Evolutionary conservation across 1,284 basidiomycete genomes (phyloP), one percentile per base, ranked within the genome.

Genomic region (Cutaneotrichosporon spelunceum): DNA sequence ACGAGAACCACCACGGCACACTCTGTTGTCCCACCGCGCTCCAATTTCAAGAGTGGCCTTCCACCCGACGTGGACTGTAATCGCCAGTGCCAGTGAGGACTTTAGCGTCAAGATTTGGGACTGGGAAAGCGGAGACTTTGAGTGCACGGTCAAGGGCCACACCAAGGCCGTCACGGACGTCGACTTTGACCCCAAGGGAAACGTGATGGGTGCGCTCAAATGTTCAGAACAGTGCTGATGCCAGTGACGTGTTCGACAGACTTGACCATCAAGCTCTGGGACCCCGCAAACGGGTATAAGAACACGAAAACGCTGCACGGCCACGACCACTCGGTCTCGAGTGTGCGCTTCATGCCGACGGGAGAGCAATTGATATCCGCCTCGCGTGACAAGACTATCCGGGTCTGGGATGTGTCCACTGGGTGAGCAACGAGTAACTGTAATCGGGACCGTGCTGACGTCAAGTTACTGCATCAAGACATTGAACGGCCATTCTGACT

Each of bases 91-190:
- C 6, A 90, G 88, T 68, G 92, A 93, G 72, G 92, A 95, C 73
- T 83, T 89, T 39, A 91, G 87, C 2, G 84, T 94, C 70, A 94
- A 94, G 80, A 86, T 95, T 56, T 94, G 92, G 91, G 92, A 95
- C 74, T 95, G 92, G 91, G 92, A 95, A 75, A 89, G 89, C 42
- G 92, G 92, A 27, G 92, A 94, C 68, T 89, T 93, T 71, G 93
- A 95, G 76, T 81, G 90, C 62, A 94, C 93, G 9, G 80, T 95
- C 62, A 95, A 94, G 79, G 91, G 92, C 0, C 92, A 95, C 80
- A 94, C 92, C 39, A 91, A 91, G 74, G 85, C 88, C 21, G 88
- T 95, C 21, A 86, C 86, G 74, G 91, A 93, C 77, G 86, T 91
- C 54, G 90, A 93, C 72, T 95, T 90, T 75, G 91, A 94, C 76